Evolutionary conservation across 73 alveolate species (phyloP).

Genomic region (Paramecium tetraurelia): DNA sequence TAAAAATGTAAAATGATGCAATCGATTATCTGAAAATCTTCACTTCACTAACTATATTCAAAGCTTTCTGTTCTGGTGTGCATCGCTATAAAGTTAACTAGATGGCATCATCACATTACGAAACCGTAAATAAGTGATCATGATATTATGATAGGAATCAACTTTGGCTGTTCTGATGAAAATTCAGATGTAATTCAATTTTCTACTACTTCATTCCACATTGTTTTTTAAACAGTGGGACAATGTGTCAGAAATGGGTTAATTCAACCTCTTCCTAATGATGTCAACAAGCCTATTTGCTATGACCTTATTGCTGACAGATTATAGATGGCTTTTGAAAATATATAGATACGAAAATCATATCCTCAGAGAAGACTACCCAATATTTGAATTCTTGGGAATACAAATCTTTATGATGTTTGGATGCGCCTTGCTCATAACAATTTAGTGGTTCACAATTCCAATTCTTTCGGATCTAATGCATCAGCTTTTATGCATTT

Average conservation of each 20-base stretch:
- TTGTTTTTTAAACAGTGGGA: neutral
- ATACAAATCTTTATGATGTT: slow-evolving; percentile 37
- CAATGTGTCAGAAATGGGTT: neutral
- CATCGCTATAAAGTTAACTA: neutral
- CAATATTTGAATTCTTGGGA: neutral
- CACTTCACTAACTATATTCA: neutral
- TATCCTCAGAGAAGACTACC: slow-evolving; percentile 20
- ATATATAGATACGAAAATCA: slow-evolving; percentile 24
- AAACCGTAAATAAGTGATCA: slow-evolving; percentile 26
- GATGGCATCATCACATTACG: neutral
- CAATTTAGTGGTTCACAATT: slow-evolving; percentile 18
- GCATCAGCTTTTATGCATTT: neutral
- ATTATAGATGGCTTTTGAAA: slow-evolving; percentile 41
- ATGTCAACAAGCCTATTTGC: neutral
- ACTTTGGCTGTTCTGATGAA: slow-evolving; percentile 21
- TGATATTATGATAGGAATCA: slow-evolving; percentile 3
- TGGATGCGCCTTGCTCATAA: slow-evolving; percentile 21
- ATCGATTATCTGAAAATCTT: neutral
- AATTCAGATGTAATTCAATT: slow-evolving; percentile 25
- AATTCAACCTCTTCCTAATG: neutral
- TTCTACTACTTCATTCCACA: neutral
- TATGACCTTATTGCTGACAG: neutral
- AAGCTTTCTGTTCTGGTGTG: neutral
- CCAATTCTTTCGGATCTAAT: slow-evolving; percentile 33
- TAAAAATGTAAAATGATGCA: neutral